These are phyloP conservation scores for Flammula alnicola DNA, from an alignment of 1,284 basidiomycete species.

Conservation along the genomic window DNA sequence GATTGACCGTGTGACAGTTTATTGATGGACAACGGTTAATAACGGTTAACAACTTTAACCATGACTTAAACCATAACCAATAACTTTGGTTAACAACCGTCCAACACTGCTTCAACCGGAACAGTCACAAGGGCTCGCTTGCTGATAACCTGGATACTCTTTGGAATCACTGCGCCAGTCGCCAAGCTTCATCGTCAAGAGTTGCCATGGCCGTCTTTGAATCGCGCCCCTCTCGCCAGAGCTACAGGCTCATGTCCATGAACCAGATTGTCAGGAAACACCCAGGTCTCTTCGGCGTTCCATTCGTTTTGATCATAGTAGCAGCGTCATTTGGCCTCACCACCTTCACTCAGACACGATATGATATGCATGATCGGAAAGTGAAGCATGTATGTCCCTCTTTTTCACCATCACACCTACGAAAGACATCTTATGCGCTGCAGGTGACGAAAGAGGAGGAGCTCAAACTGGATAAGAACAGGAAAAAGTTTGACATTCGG, in stretches of 20 bases:
- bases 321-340: slow-evolving; percentile 86
- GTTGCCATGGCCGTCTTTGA: slow-evolving; percentile 69
- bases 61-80: too few species aligned
- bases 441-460: slow-evolving; percentile 86
- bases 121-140: too few species aligned
- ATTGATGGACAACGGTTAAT: too few species aligned
- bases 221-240: slow-evolving; percentile 44
- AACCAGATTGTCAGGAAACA: slow-evolving; percentile 56
- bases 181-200: too few species aligned
- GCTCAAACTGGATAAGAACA: slow-evolving; percentile 76
- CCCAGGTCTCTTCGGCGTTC: slow-evolving; percentile 82
- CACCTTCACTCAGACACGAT: slow-evolving; percentile 88
- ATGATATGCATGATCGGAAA: slow-evolving; percentile 86
- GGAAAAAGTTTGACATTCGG: slow-evolving; percentile 89
- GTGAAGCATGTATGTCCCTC: slow-evolving; percentile 63
- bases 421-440: not conserved
- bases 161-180: too few species aligned
- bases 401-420: not conserved
- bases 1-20: too few species aligned
- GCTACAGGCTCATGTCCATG: slow-evolving; percentile 44
- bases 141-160: too few species aligned
- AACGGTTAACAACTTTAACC: too few species aligned
- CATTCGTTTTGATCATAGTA: slow-evolving; percentile 88
- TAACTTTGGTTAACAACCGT: too few species aligned
- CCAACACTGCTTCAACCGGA: too few species aligned